phyloP scores from a whole-genome alignment of 371 early-diverging fungal genomes.

The Mucor sp. region DNA sequence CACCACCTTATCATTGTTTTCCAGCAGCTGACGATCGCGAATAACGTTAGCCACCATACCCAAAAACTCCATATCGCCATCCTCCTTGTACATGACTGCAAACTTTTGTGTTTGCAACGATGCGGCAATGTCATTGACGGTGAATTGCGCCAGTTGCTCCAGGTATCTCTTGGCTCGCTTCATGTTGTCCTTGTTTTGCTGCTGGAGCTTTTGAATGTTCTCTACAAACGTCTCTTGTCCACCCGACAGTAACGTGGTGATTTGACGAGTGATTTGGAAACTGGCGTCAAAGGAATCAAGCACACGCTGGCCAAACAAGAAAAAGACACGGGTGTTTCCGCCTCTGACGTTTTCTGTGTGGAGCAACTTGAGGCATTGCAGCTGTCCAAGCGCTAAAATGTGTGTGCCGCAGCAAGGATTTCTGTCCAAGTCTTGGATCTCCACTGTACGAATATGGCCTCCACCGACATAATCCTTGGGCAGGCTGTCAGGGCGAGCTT shows the following conservation, averaged over 20 bases:
- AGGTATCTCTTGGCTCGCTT: conserved; percentile 49
- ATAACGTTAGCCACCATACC: conserved; percentile 17
- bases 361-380: conserved; percentile 66
- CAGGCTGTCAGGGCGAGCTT: conserved; percentile 55
- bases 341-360: conserved; percentile 72
- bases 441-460: conserved; percentile 62
- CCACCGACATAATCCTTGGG: conserved; percentile 66
- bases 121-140: conserved; percentile 38
- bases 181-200: conserved; percentile 38
- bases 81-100: conserved; percentile 55
- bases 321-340: conserved; percentile 69
- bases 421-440: conserved; percentile 60
- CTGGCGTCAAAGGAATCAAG: conserved; percentile 46
- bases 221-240: conserved; percentile 66
- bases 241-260: conserved; percentile 57
- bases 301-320: conserved; percentile 69
- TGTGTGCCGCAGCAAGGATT: conserved; percentile 90
- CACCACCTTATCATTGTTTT: conserved; percentile 30
- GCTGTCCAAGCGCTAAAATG: conserved; percentile 57
- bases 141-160: conserved; percentile 52
- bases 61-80: conserved; percentile 65
- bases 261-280: conserved; percentile 48
- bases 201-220: conserved; percentile 49
- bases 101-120: conserved; percentile 32
- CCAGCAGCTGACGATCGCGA: conserved; percentile 27